Conservation (phyloP, 129 eudicot genomes). For the Lonicera japonica region DNA sequence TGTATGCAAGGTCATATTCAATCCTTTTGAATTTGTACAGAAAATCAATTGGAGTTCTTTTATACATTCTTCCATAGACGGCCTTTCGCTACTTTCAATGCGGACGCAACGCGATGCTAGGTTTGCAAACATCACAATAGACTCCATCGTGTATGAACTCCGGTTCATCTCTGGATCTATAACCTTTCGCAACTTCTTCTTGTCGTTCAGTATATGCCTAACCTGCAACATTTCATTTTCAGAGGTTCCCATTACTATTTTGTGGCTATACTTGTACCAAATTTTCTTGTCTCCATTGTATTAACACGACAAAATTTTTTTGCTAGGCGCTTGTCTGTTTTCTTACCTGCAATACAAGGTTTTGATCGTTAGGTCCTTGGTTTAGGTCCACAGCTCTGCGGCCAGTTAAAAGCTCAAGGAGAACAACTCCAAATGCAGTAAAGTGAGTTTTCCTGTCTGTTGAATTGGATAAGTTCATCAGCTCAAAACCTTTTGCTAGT, state of each 20-base stretch:
- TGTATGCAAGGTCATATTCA: constrained; percentile 72
- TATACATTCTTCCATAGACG: constrained; percentile 89
- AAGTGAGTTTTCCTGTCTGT: constrained; percentile 95
- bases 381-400: constrained; percentile 84
- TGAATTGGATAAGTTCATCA: constrained; percentile 29
- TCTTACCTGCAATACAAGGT: constrained; percentile 77
- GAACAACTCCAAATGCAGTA: constrained; percentile 94
- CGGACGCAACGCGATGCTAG: constrained; percentile 90
- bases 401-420: constrained; percentile 95
- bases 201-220: constrained; percentile 72
- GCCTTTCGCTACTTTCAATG: constrained; percentile 80
- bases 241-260: constrained; percentile 10
- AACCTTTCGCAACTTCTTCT: constrained; percentile 71
- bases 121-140: constrained; percentile 78
- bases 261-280: too few relatives aligned
- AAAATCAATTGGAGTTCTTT: constrained; percentile 77
- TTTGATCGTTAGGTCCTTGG: constrained; percentile 93
- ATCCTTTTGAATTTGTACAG: constrained; percentile 73
- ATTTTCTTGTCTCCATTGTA: neutral
- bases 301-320: neutral
- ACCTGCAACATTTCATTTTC: constrained; percentile 47
- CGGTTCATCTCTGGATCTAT: constrained; percentile 86
- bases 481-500: constrained; percentile 19
- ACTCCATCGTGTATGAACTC: constrained; percentile 84
- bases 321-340: neutral